A percentile compares a stretch with the other conserved stretches of the same genome.
These are phyloP conservation scores for Bruguiera gymnorhiza DNA, from an alignment of 345 rosid genomes.

Conservation along the genomic window DNA sequence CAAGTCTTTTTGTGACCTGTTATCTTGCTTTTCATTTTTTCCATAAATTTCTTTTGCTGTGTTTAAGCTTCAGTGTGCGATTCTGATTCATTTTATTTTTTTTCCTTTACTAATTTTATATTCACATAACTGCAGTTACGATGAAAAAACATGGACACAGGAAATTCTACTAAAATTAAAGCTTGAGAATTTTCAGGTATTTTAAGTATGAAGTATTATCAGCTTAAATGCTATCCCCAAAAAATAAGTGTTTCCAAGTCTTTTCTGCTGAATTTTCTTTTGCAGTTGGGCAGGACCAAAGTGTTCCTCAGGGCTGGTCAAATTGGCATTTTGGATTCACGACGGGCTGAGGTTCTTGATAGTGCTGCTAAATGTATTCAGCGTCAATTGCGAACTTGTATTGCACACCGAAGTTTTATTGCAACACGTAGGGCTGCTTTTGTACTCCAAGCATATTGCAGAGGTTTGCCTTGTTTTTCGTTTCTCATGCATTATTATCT, in stretches of 20 bases:
- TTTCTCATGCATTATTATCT: neutral
- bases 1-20: neutral
- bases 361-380: conserved; percentile 77
- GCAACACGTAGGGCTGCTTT: conserved; percentile 54
- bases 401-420: conserved; percentile 51
- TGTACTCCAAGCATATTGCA: conserved; percentile 75
- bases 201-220: too few species aligned
- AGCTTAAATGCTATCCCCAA: too few species aligned
- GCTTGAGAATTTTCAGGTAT: conserved; percentile 91
- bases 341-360: conserved; percentile 83
- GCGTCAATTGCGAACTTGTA: conserved; percentile 55
- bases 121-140: conserved; percentile 44
- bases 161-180: conserved; percentile 66
- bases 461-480: conserved; percentile 47
- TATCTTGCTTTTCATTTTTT: neutral
- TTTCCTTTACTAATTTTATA: neutral
- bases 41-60: neutral
- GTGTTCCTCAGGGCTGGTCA: conserved; percentile 98
- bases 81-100: neutral
- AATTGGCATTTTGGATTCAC: conserved; percentile 82
- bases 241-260: conserved; percentile 4
- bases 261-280: conserved; percentile 19
- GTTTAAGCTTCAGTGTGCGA: conserved; percentile 3
- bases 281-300: conserved; percentile 89
- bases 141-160: conserved; percentile 70